Evolutionary conservation across 2,329 filamentous ascomycete species (phyloP).

Genomic region (Epichloe gansuensis): DNA sequence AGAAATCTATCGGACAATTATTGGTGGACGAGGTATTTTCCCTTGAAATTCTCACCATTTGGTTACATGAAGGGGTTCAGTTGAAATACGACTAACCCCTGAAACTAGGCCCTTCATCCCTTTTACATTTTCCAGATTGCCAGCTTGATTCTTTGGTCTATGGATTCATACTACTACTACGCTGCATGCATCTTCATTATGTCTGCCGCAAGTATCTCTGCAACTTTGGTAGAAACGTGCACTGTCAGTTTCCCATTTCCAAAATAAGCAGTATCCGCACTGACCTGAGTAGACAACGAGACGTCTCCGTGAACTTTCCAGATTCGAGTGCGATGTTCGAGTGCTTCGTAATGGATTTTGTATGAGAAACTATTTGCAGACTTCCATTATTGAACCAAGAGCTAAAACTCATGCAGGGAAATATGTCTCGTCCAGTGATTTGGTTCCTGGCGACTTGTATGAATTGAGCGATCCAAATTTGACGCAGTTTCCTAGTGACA

Average conservation of each 20-base stretch:
- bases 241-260: conserved; percentile 38
- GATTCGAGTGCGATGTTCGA: conserved; percentile 88
- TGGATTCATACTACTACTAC: conserved; percentile 97
- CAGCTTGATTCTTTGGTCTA: conserved; percentile 84
- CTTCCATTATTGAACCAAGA: background rate
- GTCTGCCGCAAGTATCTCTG: conserved; percentile 80
- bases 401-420: conserved; percentile 42
- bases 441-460: conserved; percentile 92
- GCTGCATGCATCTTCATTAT: conserved; percentile 90
- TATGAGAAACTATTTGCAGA: conserved; percentile 24
- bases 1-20: conserved; percentile 73
- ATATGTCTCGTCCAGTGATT: conserved; percentile 69
- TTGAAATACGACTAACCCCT: background rate
- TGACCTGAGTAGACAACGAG: conserved; percentile 59
- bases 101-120: conserved; percentile 67
- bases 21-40: conserved; percentile 66
- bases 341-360: conserved; percentile 93
- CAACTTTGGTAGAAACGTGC: conserved; percentile 81
- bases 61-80: background rate
- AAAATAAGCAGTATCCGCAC: background rate
- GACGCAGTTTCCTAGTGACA: conserved; percentile 81
- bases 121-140: conserved; percentile 98
- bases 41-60: background rate
- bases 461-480: conserved; percentile 90
- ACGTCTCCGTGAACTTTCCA: conserved; percentile 78